These are phyloP conservation scores for Haberlea rhodopensis DNA, from an alignment of 257 asterid species.

Conservation along the genomic window DNA sequence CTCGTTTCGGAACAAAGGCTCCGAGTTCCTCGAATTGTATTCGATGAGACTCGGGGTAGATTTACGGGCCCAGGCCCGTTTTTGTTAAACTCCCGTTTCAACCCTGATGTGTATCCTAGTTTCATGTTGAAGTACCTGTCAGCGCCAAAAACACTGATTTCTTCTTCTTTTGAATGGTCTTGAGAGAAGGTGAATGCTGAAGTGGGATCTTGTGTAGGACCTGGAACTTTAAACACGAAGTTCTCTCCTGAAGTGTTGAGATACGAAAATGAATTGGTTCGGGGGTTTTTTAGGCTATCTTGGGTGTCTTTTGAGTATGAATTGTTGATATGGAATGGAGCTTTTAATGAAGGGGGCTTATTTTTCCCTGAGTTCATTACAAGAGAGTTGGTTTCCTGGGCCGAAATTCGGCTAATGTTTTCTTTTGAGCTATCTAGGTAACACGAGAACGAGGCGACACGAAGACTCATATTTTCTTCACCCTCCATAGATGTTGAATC, in stretches of 20 bases:
- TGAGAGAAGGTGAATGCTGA: conserved; percentile 42
- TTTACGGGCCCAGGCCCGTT: conserved; percentile 3
- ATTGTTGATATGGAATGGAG: conserved; percentile 27
- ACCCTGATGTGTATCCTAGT: conserved; percentile 34
- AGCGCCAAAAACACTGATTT: conserved; percentile 71
- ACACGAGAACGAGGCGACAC: conserved; percentile 78
- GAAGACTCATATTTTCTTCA: conserved; percentile 46
- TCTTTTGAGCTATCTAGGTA: conserved; percentile 64
- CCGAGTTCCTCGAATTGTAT: conserved; percentile 34
- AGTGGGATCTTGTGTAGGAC: conserved; percentile 43
- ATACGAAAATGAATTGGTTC: conserved; percentile 39
- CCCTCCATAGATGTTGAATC: conserved; percentile 44
- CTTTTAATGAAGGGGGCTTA: conserved; percentile 24
- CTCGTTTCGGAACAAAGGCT: conserved; percentile 51
- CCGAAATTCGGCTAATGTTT: conserved; percentile 38
- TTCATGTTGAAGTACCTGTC: conserved; percentile 83
- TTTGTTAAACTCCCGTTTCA: neutral
- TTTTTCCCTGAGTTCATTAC: conserved; percentile 23
- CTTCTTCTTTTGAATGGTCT: conserved; percentile 38
- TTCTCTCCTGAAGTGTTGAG: conserved; percentile 41
- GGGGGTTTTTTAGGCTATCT: conserved; percentile 26
- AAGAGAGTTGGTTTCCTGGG: conserved; percentile 40
- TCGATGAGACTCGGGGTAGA: conserved; percentile 15
- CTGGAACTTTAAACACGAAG: conserved; percentile 40
- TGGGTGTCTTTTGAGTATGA: conserved; percentile 11